Base-by-base conservation (phyloP, 495 filamentous ascomycete genomes). In the Melanomma pulvis-pyrius region DNA sequence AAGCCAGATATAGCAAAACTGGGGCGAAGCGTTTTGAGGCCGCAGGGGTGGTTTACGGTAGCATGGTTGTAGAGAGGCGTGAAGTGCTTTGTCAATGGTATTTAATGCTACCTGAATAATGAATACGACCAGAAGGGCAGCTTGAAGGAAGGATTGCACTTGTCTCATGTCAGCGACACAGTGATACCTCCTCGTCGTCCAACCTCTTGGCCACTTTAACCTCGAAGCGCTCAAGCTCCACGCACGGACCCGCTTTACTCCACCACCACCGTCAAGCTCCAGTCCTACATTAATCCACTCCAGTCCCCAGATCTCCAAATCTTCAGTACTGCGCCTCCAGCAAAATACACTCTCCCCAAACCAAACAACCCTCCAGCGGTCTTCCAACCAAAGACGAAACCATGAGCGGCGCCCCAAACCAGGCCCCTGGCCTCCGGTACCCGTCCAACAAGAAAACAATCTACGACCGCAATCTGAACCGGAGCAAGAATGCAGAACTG, bases 361-460 rank as follows among this genome's bases (percentile, higher is more conserved):
- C 48, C 22, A 25, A 3, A 24, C 4, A 24, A 50, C 48, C 9
- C 5, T 17, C 48, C 48, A 28, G 4, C 48, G 30, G 2, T 11
- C 22, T 28, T 12, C 5, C 47, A 26, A 24, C 63, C 19, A 54
- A 15, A 39, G 32, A n/a, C 9, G 28, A 46, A 55, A 21, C 65
- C 12, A 61, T 62, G 58, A 56, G 53, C 66, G 28, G 44, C 51
- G 46, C 55, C 1, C 29, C 25, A 6, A 46, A 19, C 24, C 34
- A 29, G 47, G 34, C 80, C 48, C 76, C 86, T 9, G 91, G 90
- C n/a, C 89, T 98, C 53, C 90, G 92, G 64, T 91, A 96, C 71
- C 92, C 94, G n/a, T 90, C 90, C 26, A 94, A 89, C 74, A 91
- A 91, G 78, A 97, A 97, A 78, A 97, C 92, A 53, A 97, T 99